Percentiles rank a stretch among this genome's conserved stretches.
Evolutionary conservation across 1,284 basidiomycete species (phyloP).

Genomic region (Leccinum huronense): DNA sequence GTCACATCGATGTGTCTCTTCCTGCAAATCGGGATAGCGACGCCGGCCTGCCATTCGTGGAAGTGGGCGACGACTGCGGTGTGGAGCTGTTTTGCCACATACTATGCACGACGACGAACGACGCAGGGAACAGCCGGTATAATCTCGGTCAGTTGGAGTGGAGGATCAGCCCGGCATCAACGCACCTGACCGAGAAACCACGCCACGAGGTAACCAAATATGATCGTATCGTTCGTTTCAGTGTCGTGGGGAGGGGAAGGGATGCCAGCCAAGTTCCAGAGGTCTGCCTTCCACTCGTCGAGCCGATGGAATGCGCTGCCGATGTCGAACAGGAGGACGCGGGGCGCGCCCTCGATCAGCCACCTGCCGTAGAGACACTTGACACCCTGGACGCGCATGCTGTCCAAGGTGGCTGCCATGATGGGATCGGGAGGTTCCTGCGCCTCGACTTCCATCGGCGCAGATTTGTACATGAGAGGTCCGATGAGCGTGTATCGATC

Average conservation of each 20-base stretch:
- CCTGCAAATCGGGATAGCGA: constrained; percentile 93
- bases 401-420: constrained; percentile 66
- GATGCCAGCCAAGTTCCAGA: constrained; percentile 98
- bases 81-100: constrained; percentile 73
- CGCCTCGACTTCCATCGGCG: constrained; percentile 97
- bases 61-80: constrained; percentile 95
- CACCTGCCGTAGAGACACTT: constrained; percentile 95
- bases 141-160: constrained; percentile 8
- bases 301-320: constrained; percentile 84
- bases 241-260: constrained; percentile 94
- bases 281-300: constrained; percentile 98
- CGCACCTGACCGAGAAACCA: constrained; percentile 98
- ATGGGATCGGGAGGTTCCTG: constrained; percentile 80
- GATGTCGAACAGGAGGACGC: constrained; percentile 94
- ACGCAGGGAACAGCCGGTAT: background rate
- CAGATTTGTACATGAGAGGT: constrained; percentile 94
- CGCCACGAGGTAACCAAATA: constrained; percentile 99
- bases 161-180: constrained; percentile 15
- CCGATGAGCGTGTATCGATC: constrained; percentile 93
- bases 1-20: constrained; percentile 98
- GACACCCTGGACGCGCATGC: constrained; percentile 85
- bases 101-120: constrained; percentile 46
- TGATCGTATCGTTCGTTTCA: constrained; percentile 98
- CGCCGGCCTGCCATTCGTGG: constrained; percentile 99
- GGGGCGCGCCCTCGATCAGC: constrained; percentile 95